Evolutionary conservation across 495 filamentous ascomycete genomes (phyloP), one percentile per base, ranked within the genome.

Genomic region (Friedmanniomyces simplex): DNA sequence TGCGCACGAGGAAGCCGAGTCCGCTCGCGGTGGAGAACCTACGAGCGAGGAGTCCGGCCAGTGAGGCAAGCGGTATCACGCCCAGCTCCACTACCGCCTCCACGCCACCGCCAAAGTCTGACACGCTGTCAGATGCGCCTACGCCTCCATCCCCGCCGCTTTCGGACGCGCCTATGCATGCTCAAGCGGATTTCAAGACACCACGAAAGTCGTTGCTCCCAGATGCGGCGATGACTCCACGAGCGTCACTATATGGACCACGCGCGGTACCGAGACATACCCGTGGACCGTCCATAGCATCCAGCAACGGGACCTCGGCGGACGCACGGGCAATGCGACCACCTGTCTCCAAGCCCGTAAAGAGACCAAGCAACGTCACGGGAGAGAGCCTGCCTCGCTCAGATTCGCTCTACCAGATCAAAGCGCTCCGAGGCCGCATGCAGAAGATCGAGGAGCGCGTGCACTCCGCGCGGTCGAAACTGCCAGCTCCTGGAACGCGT

Each of bases 341-440:
- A 41, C 58, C 69, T 62, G 58, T 71, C 58, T 24, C 54, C 5
- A 43, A 34, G 24, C 42, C 69, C 68, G 0, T 71, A 68, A 51
- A 76, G 76, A 43, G 69, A n/a, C 57, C 55, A 18, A 74, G 72
- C 56, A 61, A 69, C 32, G 30, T 22, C 49, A 63, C 53, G n/a
- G 13, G 14, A 14, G 56, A 56, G n/a, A 47, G 62, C 30, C 58
- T 94, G 24, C 85, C 89, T 28, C 77, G 85, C 36, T 96, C 94
- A 18, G 86, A 82, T 36, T 96, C 94, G 4, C 79, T 98, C 30
- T 86, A 86, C 55, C 93, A 98, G 65, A 91, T 97, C 66, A 89
- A 93, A 25, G 84, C 84, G 2, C 80, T 98, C 53, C 93, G 91
- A 55, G 90, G 88, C 22, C 93, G 96, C 71, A 96, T 98, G 94